Percentiles rank a stretch among this genome's conserved stretches.
Conservation (phyloP, 495 filamentous ascomycete species). For the Penicillium coprophilum region DNA sequence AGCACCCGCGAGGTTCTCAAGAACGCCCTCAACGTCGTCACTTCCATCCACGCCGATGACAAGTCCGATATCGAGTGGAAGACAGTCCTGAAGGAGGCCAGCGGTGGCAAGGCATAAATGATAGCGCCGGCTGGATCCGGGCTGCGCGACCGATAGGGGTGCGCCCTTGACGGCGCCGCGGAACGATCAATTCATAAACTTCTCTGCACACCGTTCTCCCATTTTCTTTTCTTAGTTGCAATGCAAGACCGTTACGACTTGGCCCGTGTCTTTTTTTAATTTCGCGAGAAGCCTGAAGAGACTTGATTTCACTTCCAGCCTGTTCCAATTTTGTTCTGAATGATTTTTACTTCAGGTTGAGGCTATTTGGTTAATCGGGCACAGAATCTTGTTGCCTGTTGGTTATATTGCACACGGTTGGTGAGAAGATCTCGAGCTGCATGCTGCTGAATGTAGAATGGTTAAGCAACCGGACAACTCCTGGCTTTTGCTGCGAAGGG, state of each 20-base stretch:
- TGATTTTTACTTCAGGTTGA: not conserved
- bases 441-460: not conserved
- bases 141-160: conserved; percentile 29
- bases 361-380: not conserved
- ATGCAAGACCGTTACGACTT: conserved; percentile 48
- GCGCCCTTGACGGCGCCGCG: conserved; percentile 22
- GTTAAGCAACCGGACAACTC: not conserved
- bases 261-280: conserved; percentile 21
- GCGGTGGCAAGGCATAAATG: conserved; percentile 65
- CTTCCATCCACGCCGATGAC: conserved; percentile 92
- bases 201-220: conserved; percentile 33
- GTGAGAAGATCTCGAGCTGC: not conserved
- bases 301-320: conserved; percentile 7
- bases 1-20: conserved; percentile 92
- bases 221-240: conserved; percentile 41
- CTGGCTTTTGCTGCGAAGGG: not conserved
- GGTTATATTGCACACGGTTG: not conserved
- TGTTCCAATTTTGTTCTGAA: not conserved
- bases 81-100: conserved; percentile 71
- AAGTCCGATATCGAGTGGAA: conserved; percentile 85
- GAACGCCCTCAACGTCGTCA: conserved; percentile 73
- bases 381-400: not conserved
- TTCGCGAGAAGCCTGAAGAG: conserved; percentile 2
- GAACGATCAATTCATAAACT: conserved; percentile 33
- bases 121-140: conserved; percentile 42